Evolutionary conservation across 225 moss, liverwort and hornwort species (phyloP), one percentile per base, ranked within the genome.

Genomic region (Climacium dendroides): DNA sequence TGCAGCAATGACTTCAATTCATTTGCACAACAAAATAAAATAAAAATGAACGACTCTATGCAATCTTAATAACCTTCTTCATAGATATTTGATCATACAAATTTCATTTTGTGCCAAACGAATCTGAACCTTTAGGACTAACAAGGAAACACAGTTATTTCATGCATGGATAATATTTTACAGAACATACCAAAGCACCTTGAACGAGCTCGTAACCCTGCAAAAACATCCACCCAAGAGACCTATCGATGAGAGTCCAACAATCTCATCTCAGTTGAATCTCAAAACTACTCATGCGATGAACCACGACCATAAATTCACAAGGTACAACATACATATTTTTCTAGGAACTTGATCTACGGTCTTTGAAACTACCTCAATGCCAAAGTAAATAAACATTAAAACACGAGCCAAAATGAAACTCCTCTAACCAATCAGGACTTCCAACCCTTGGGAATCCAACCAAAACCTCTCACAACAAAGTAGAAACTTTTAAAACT

Each of bases 191-290:
- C 93, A 95, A 88, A 82, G 93, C 95, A 79, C 95, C 95, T 95
- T 95, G 95, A 54, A 95, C 87, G 26, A 95, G 92, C 88, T 95
- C 95, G 53, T 95, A 95, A 26, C 83, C 93, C 95, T 95, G 92
- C 92, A 85, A 53, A 85, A 18, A 89, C 57, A 89, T 85, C 88
- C 74, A 87, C 69, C 86, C 69, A 61, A 61, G 24, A 87, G 43
- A 55, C 47, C 65, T 37, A 50, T 79, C 59, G 83, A 71, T 87
- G n/a, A 90, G 66, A 87, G 48, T 22, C 67, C 30, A 66, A 82
- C 53, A 53, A 39, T 54, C 37, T 39, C 32, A 70, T 34, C 50
- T 67, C 43, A 34, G 50, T 52, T 60, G 70, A 43, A 64, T 67
- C 39, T 6, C 82, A 67, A 39, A 67, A 54, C 28, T 8, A 66